Evolutionary conservation across 169 alveolate species (phyloP).

Genomic region (Plasmodium cynomolgi): DNA sequence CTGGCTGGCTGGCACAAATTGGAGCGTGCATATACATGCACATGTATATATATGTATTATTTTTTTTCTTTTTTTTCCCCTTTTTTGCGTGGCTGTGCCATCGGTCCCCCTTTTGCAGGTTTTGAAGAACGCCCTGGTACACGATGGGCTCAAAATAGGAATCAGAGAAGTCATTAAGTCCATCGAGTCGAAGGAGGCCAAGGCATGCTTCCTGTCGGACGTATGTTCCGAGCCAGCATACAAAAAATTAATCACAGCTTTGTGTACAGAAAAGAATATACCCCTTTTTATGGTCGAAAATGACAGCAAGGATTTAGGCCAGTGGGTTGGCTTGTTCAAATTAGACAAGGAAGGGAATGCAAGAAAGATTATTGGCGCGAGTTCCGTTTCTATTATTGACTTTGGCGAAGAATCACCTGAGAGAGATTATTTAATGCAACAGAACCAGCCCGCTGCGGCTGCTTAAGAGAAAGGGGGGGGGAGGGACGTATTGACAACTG

Average conservation of each 20-base stretch:
- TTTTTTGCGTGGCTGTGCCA: not conserved
- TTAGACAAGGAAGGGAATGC: slow-evolving; percentile 95
- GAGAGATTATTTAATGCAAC: slow-evolving; percentile 90
- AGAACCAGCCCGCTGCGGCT: slow-evolving; percentile 75
- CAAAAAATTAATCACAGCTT: slow-evolving; percentile 93
- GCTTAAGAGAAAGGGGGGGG: too few species aligned
- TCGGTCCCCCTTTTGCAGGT: slow-evolving; percentile 77
- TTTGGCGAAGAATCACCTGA: slow-evolving; percentile 96
- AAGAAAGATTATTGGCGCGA: slow-evolving; percentile 96
- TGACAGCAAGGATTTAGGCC: slow-evolving; percentile 95
- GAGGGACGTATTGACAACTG: too few species aligned
- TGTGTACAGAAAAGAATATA: slow-evolving; percentile 92
- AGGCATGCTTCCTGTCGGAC: slow-evolving; percentile 94
- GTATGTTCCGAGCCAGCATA: slow-evolving; percentile 95
- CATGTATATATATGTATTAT: not conserved
- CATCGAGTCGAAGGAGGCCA: slow-evolving; percentile 94
- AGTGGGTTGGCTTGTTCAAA: slow-evolving; percentile 98
- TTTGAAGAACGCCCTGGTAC: slow-evolving; percentile 89
- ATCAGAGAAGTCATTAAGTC: slow-evolving; percentile 96
- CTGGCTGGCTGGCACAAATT: too few species aligned
- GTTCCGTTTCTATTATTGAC: slow-evolving; percentile 95
- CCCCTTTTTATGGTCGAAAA: slow-evolving; percentile 93
- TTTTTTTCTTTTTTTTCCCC: not conserved
- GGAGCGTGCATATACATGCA: not conserved
- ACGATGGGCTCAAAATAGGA: slow-evolving; percentile 95